Percentiles rank a stretch among this genome's conserved stretches.
Conservation (phyloP, 345 rosid species). For the Viola odorata region DNA sequence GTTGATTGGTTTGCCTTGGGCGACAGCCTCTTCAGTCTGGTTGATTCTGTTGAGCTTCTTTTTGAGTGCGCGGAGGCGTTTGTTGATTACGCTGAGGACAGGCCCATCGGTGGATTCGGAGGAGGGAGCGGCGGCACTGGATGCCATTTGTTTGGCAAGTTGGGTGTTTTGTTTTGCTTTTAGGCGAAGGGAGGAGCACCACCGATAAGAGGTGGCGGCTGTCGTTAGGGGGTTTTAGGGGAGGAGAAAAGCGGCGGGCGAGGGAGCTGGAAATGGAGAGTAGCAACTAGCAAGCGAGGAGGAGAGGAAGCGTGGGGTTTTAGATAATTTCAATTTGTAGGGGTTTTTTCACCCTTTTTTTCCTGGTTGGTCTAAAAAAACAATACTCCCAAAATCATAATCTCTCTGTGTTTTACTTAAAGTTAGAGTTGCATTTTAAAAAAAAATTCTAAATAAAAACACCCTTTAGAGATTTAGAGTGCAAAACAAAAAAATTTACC, state of each 20-base stretch:
- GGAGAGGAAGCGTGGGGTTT: too few relatives aligned
- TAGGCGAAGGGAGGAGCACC: background rate
- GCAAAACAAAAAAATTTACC: too few relatives aligned
- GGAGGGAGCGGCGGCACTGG: constrained; percentile 18
- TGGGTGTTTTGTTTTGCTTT: too few relatives aligned
- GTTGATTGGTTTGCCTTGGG: constrained; percentile 76
- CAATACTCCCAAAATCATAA: too few relatives aligned
- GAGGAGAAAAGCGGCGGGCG: background rate
- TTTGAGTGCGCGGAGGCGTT: constrained; percentile 87
- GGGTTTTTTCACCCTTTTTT: too few relatives aligned
- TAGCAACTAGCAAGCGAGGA: too few relatives aligned
- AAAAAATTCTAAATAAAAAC: too few relatives aligned
- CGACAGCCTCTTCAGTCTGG: constrained; percentile 73
- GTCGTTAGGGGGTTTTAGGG: background rate
- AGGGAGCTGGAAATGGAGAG: background rate
- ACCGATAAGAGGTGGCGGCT: background rate
- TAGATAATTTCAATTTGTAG: too few relatives aligned
- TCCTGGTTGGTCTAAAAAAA: too few relatives aligned
- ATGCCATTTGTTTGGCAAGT: constrained; percentile 9
- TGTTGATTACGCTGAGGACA: constrained; percentile 69
- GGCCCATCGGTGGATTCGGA: constrained; percentile 64
- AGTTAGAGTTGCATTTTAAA: too few relatives aligned
- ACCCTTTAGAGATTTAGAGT: too few relatives aligned
- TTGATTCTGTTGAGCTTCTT: constrained; percentile 74
- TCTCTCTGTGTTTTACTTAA: too few relatives aligned